phyloP scores from a whole-genome alignment of 768 basidiomycete genomes.

The Amanita rubescens region DNA sequence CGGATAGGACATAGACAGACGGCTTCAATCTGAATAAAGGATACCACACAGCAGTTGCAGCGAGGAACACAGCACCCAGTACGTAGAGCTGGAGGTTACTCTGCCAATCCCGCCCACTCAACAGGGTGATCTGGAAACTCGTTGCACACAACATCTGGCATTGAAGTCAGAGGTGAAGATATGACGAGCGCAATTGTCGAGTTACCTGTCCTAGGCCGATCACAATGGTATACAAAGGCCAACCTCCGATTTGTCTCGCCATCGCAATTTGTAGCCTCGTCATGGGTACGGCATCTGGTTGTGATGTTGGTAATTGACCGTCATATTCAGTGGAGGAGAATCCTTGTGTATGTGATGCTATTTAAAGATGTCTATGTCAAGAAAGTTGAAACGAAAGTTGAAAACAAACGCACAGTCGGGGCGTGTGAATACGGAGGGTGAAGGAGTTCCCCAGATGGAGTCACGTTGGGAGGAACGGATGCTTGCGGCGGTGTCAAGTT shows the following conservation, averaged over 20 bases:
- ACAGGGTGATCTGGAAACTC: constrained; percentile 90
- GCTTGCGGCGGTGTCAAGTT: constrained; percentile 76
- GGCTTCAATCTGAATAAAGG: constrained; percentile 82
- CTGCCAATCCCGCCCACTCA: constrained; percentile 83
- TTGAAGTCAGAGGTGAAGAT: constrained; percentile 8
- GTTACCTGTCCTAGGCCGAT: constrained; percentile 76
- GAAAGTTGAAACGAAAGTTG: neutral
- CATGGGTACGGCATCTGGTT: constrained; percentile 68
- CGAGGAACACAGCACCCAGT: constrained; percentile 83
- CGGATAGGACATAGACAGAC: constrained; percentile 77
- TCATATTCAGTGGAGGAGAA: constrained; percentile 40
- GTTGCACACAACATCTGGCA: constrained; percentile 77
- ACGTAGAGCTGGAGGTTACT: constrained; percentile 80
- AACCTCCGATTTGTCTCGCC: constrained; percentile 71
- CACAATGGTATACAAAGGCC: constrained; percentile 90
- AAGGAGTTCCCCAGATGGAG: constrained; percentile 72
- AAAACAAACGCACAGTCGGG: constrained; percentile 56
- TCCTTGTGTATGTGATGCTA: constrained; percentile 45
- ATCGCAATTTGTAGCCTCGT: constrained; percentile 78
- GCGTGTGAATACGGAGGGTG: constrained; percentile 59
- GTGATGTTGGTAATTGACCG: constrained; percentile 31
- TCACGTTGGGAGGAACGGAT: constrained; percentile 73
- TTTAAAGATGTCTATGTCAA: constrained; percentile 2
- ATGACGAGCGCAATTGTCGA: neutral
- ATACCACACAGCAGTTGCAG: constrained; percentile 85